Evolutionary conservation across 805 yeast genomes (phyloP), one percentile per base, ranked within the genome.

Genomic region (Suhomyces vadensis): DNA sequence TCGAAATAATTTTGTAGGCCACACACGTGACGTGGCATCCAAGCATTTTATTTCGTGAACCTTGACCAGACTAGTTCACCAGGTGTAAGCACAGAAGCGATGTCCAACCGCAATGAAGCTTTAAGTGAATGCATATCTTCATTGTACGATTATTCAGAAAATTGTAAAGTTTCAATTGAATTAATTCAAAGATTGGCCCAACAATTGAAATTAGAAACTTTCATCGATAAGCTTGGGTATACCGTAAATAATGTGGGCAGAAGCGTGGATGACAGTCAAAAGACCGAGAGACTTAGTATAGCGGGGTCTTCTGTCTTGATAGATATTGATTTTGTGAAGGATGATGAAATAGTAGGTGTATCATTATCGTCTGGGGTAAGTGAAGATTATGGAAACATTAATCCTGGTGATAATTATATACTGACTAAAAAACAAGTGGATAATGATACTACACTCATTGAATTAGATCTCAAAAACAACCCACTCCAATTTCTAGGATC

Each of bases 221-320:
- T 68, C 43, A 58, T 69, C 39, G 77, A 71, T 47, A 60, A 64
- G 24, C 65, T 67, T 37, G 64, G 65, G 5, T 57, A 61, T 40
- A 46, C 67, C 9, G 39, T 41, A 17, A 42, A 35, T 11, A 37
- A 39, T 4, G 17, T 24, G 7, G 17, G 13, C 8, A 38, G 20
- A 25, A 27, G 42, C 14, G 23, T 26, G 23, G 43, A 43, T 23
- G 47, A 37, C 14, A 39, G 39, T 20, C 36, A 24, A 5, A 52
- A 54, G 16, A 52, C 58, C 23, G 64, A 63, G 35, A 54, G 75
- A 41, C 56, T 71, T 39, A 62, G 74, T 10, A 71, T 71, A 27
- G 77, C 75, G 1, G 75, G 75, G 7, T 59, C 71, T 2, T 56
- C 63, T 14, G 64, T 70, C 6, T 58, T 71, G 24, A 56, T 71